Evolutionary conservation across 73 alveolate species (phyloP).

Genomic region (Paramecium caudatum): DNA sequence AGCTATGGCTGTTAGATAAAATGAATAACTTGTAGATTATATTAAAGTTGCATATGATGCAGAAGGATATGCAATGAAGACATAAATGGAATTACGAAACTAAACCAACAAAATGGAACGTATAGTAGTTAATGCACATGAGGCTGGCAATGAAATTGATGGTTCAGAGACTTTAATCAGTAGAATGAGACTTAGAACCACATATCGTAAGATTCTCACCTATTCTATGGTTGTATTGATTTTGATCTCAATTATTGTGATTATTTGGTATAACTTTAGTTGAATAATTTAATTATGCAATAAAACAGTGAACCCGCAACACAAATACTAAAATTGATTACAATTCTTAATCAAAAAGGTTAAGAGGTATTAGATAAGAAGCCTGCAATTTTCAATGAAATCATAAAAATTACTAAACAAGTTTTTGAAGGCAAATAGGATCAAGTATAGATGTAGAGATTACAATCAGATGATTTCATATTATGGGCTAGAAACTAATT

Average conservation of each 20-base stretch:
- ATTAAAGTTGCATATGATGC: slow-evolving; percentile 59
- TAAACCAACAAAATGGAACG: slow-evolving; percentile 29
- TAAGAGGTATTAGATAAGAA: slow-evolving; percentile 30
- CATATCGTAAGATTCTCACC: not conserved
- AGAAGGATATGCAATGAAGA: slow-evolving; percentile 50
- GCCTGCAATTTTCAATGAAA: slow-evolving; percentile 52
- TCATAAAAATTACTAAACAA: slow-evolving; percentile 16
- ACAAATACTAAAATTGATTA: not conserved
- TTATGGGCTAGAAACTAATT: slow-evolving; percentile 44
- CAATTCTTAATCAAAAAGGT: slow-evolving; percentile 33
- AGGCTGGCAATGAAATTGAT: not conserved
- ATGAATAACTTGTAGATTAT: slow-evolving; percentile 44
- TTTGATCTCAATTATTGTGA: not conserved
- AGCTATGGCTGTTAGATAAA: slow-evolving; percentile 50
- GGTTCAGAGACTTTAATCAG: slow-evolving; percentile 28
- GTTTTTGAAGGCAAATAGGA: slow-evolving; percentile 5
- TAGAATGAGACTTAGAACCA: slow-evolving; percentile 14
- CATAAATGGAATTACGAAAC: slow-evolving; percentile 21
- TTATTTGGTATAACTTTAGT: not conserved
- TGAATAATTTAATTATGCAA: not conserved
- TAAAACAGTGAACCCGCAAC: slow-evolving; percentile 16
- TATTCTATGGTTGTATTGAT: not conserved
- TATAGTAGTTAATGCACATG: not conserved
- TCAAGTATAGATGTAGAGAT: not conserved
- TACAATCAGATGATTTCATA: slow-evolving; percentile 34